Evolutionary conservation across 352 stramenopile species (phyloP), one percentile per base, ranked within the genome.

Genomic region (Phytopythium montanum): DNA sequence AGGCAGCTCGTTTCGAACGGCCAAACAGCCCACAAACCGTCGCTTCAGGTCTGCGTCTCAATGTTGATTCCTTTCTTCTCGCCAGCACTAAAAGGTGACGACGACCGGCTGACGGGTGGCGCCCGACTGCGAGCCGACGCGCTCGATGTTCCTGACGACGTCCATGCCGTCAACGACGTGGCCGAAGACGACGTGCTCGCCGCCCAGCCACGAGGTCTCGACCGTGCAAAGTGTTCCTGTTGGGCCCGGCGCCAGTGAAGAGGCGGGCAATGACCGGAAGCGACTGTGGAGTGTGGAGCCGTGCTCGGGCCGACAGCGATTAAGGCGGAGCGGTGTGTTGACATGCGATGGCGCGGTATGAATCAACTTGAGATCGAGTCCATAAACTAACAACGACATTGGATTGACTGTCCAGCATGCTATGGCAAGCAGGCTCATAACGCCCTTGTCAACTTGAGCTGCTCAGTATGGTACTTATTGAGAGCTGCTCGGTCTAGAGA

Each of bases 121-220:
- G 62, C 97, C 97, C 67, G 76, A 96, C 72, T 96, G 83, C 59
- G 85, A 97, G 69, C 97, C 97, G 46, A 99, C 82, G 6, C 45
- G 51, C 79, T 99, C 98, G 59, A 99, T 99, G 57, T 75, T 86
- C 71, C 98, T 95, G n/a, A 99, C 94, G 56, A 99, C 80, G 67
- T 99, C 95, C 81, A 99, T 94, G 64, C 97, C 97, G 54, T 99
- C 85, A 36, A 97, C 69, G 29, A 99, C 94, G 55, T 97, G 96
- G 65, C 97, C 98, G 72, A 99, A 97, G 33, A 97, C 90, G 23
- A 97, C 88, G 73, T 97, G 90, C 71, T 94, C 92, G 65, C 88
- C 90, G 68, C 97, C 90, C 62, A 97, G 72, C 88, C 88, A 97
- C 60, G 82, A 79, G 52, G 90, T 97, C 73, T 90, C 75, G 38